A percentile compares a stretch with the other conserved stretches of the same genome.
Evolutionary conservation across 257 asterid species (phyloP).

Genomic region (Echium plantagineum): DNA sequence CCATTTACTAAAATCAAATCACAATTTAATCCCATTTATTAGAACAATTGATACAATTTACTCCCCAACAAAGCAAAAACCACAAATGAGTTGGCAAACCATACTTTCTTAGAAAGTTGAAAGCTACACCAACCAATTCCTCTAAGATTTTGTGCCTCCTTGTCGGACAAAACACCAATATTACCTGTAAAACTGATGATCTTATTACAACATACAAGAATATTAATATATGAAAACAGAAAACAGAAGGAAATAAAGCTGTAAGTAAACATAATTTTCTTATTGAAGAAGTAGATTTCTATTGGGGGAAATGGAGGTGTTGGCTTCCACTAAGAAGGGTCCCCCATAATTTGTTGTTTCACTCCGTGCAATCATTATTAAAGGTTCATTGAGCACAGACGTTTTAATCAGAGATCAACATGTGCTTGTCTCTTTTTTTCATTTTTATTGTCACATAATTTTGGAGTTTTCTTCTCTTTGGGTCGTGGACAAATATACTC

Average conservation of each 20-base stretch:
- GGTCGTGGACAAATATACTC: slow-evolving; percentile 17
- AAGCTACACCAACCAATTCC: background rate
- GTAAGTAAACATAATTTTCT: too few species aligned
- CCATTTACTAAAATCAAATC: too few species aligned
- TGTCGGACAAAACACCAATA: background rate
- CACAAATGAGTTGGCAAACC: too few species aligned
- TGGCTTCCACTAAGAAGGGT: slow-evolving; percentile 8
- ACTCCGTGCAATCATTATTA: slow-evolving; percentile 26
- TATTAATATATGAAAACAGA: background rate
- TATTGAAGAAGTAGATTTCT: too few species aligned
- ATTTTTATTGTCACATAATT: slow-evolving; percentile 6
- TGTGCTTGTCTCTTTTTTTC: slow-evolving; percentile 18
- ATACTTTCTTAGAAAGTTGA: background rate
- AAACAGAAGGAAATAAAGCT: background rate
- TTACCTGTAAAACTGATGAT: background rate
- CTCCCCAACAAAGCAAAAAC: too few species aligned
- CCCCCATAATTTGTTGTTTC: slow-evolving; percentile 16
- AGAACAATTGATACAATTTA: too few species aligned
- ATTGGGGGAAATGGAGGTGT: slow-evolving; percentile 5
- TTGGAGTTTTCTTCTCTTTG: slow-evolving; percentile 15
- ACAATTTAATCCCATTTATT: too few species aligned
- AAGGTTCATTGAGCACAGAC: slow-evolving; percentile 7
- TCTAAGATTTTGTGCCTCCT: background rate
- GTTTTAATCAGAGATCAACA: slow-evolving; percentile 19
- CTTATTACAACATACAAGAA: background rate